Percentiles rank a stretch among this genome's conserved stretches.
phyloP scores from a whole-genome alignment of 2,329 filamentous ascomycete species.

The Aspergillus hiratsukae region DNA sequence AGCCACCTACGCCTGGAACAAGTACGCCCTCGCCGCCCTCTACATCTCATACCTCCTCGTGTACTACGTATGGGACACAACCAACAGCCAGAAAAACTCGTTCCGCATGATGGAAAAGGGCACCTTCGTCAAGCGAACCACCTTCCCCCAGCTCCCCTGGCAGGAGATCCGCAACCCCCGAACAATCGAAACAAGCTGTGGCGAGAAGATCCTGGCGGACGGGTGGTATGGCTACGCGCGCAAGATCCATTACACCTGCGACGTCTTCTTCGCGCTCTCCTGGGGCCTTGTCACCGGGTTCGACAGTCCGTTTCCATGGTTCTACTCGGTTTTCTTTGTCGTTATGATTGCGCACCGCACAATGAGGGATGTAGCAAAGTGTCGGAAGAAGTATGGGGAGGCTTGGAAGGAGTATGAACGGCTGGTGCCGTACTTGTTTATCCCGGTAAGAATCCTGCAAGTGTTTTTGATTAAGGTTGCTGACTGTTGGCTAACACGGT shows the following conservation, averaged over 20 bases:
- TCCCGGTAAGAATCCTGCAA: conserved; percentile 67
- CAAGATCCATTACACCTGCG: conserved; percentile 76
- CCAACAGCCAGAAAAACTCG: conserved; percentile 87
- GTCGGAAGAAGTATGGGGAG: conserved; percentile 71
- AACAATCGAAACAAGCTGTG: conserved; percentile 65
- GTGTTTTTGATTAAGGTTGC: too few species aligned
- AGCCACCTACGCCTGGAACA: conserved; percentile 69
- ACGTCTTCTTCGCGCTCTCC: conserved; percentile 68
- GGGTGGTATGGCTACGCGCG: conserved; percentile 79
- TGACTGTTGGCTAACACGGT: too few species aligned
- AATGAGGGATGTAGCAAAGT: conserved; percentile 67
- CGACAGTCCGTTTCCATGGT: conserved; percentile 77
- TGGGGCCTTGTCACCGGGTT: conserved; percentile 80
- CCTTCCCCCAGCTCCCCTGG: conserved; percentile 86
- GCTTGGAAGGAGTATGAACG: conserved; percentile 77
- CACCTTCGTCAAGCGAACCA: conserved; percentile 60
- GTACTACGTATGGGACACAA: conserved; percentile 90
- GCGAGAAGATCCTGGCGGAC: conserved; percentile 72
- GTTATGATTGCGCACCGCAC: conserved; percentile 76
- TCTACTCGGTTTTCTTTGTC: conserved; percentile 76
- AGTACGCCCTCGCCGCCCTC: conserved; percentile 57
- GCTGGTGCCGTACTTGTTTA: conserved; percentile 75
- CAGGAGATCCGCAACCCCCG: conserved; percentile 74
- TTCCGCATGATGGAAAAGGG: conserved; percentile 78
- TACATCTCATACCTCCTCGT: conserved; percentile 69